Base-by-base conservation (phyloP, 1,284 basidiomycete species). In the Takashimella tepidaria region DNA sequence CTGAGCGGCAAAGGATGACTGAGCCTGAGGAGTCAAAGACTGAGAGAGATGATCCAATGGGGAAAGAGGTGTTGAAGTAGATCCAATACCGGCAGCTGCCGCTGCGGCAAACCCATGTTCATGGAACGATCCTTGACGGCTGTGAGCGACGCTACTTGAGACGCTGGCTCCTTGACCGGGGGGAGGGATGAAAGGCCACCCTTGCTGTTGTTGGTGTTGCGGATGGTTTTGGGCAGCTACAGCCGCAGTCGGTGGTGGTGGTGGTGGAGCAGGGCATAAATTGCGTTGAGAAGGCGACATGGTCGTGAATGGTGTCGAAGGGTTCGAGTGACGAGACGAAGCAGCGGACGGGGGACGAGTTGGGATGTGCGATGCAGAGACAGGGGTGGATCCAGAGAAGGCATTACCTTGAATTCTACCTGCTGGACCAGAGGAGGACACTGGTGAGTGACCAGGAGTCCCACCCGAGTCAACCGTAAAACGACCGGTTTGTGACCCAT, bases 381-480 rank as follows among this genome's bases (percentile, higher is more conserved):
- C 45, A 54, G 21, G 45, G 27, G 49, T 26, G 26, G 45, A 46
- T 20, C 25, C 27, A 6, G 26, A n/a, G 25, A 40, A 16, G 6
- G 12, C n/a, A n/a, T 37, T 37, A 5, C 48, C 19, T 13, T 42
- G 41, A 41, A 19, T 23, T 26, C 23, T 37, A 41, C 24, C 24
- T 11, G n/a, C n/a, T n/a, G 12, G 43, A 26, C 26, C 50, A 31
- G 45, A 21, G 21, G 10, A n/a, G 13, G 41, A 26, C 40, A 21
- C 40, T 55, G 40, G 19, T 6, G 42, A n/a, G 8, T 45, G 45
- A 23, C 37, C 49, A 4, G 23, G 21, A 25, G 44, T 50, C 27
- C 67, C 69, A 20, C 72, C 73, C 23, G 62, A 60, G 56, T 75
- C 73, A 41, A 73, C 70, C 5, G 73, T 73, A 57, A 74, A 74